Base-by-base conservation (phyloP, 805 yeast genomes). In the Candida taoyuanica region DNA sequence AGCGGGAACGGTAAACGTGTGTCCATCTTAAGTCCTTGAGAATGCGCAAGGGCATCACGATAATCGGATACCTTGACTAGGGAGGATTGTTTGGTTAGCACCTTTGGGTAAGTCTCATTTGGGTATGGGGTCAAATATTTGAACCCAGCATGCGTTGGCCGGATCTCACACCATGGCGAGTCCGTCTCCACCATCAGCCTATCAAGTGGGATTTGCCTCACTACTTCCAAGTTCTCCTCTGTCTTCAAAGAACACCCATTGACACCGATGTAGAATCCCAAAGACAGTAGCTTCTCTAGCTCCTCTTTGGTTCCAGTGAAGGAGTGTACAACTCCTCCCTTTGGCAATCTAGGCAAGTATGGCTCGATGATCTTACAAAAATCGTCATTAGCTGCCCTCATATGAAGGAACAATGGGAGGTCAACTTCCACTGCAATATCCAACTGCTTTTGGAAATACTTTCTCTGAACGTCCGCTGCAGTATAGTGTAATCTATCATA, bases 131-230 rank as follows among this genome's bases (percentile, higher is more conserved):
- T 62, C 21, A 88, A 56, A 44, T 66, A 71, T 45, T 74, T 64
- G 60, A 74, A 77, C 13, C 93, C 74, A 3, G 87, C 86, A 57
- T 87, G 96, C 8, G 93, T 72, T 48, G 76, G 84, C 42, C 94
- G 70, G 32, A 93, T 76, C 55, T 89, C 98, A 65, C 99, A 93
- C 98, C 98, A 93, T 1, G 99, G 98, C 3, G 97, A 88, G 62
- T 93, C 98, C 0, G 97, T 91, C 57, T 93, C 99, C 8, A 93
- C 73, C 71, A 91, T 62, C 30, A 93, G 59, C 51, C 70, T 73
- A 5, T 78, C 76, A 7, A 78, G 52, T 0, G 98, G 98, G n/a
- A 93, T 73, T 17, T 58, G 52, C 29, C 65, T 62, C 0, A 81
- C 86, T 17, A 81, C 87, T 19, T 70, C 68, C 12, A 88, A 62